A percentile compares a stretch with the other conserved stretches of the same genome.
Evolutionary conservation across 495 filamentous ascomycete species (phyloP).

Genomic region (Bryoglossum gracile): DNA sequence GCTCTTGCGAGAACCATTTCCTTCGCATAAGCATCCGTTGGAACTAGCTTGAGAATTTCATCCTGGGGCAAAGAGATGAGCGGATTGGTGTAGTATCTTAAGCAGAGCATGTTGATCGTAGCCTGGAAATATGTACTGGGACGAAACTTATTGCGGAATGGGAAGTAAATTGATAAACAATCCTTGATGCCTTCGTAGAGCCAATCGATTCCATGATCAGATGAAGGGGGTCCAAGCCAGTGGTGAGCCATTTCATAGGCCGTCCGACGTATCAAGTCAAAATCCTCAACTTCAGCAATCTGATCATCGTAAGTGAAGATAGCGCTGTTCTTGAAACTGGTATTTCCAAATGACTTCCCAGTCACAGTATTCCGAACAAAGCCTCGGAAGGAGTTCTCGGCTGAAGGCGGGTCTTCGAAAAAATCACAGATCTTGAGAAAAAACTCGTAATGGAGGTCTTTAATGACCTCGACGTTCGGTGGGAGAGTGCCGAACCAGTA

Average conservation of each 20-base stretch:
- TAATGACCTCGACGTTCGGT: slow-evolving; percentile 14
- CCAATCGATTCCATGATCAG: slow-evolving; percentile 2
- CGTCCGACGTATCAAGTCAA: slow-evolving; percentile 11
- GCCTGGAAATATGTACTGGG: slow-evolving; percentile 10
- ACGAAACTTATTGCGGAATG: slow-evolving; percentile 16
- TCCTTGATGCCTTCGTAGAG: slow-evolving; percentile 16
- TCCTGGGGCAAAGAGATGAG: slow-evolving; percentile 5
- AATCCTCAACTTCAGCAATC: slow-evolving; percentile 11
- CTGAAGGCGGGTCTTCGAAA: slow-evolving; percentile 8
- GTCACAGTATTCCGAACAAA: slow-evolving; percentile 7
- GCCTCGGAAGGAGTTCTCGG: slow-evolving; percentile 6
- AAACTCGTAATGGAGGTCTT: slow-evolving; percentile 14
- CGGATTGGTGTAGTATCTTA: slow-evolving; percentile 20
- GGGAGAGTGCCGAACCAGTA: slow-evolving; percentile 18
- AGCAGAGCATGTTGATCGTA: slow-evolving; percentile 15
- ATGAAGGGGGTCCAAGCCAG: slow-evolving; percentile 4
- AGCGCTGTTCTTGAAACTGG: slow-evolving; percentile 10
- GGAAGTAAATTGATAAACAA: slow-evolving; percentile 16
- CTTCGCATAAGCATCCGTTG: slow-evolving; percentile 6
- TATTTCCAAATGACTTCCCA: slow-evolving; percentile 1
- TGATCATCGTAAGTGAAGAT: slow-evolving; percentile 16
- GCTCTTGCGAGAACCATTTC: slow-evolving; percentile 7
- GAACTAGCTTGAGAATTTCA: slow-evolving; percentile 9
- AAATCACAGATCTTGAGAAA: slow-evolving; percentile 14
- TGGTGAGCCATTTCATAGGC: slow-evolving; percentile 13